Evolutionary conservation across 371 early-diverging fungal genomes (phyloP), one percentile per base, ranked within the genome.

Genomic region (Mortierella sp.): DNA sequence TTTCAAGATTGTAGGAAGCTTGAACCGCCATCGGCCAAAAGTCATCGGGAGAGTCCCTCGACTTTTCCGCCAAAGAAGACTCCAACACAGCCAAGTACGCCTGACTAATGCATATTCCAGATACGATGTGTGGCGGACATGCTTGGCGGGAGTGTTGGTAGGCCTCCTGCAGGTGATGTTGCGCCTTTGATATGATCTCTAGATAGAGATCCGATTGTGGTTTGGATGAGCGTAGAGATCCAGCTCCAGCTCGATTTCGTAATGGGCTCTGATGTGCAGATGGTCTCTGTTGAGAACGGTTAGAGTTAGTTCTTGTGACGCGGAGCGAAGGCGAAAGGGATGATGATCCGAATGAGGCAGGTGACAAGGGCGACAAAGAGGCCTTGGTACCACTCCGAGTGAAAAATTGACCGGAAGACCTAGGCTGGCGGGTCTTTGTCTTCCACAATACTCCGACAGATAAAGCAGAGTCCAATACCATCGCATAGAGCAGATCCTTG

Each of bases 1-100:
- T 85, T 60, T 87, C 86, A 67, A 74, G n/a, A 26, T 65, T 63
- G 51, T 60, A 80, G 0, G 71, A 68, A 11, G 73, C 70, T 9
- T 56, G 66, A 26, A 26, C 43, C 16, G 66, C 56, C 44, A 74
- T 52, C 11, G 15, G 28, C 60, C 51, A 59, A 21, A 37, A 37
- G 37, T 37, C 3, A 37, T 37, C 37, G 37, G 37, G 37, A 3
- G 37, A 19, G 60, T 37, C 44, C 28, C 16, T 48, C 57, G 21
- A 14, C 30, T 18, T 21, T 83, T 59, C 72, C 79, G 37, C 72
- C 64, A 37, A 75, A 83, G 57, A 69, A 6, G 81, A 71, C 45
- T 75, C 77, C 29, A 81, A 23, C 1, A 81, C n/a, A 2, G 63
- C 50, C 3, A 76, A 60, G 25, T 71, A 66, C 12, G 60, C 59